Evolutionary conservation across 2,329 filamentous ascomycete species (phyloP).

Genomic region (Penicillium occitanis): DNA sequence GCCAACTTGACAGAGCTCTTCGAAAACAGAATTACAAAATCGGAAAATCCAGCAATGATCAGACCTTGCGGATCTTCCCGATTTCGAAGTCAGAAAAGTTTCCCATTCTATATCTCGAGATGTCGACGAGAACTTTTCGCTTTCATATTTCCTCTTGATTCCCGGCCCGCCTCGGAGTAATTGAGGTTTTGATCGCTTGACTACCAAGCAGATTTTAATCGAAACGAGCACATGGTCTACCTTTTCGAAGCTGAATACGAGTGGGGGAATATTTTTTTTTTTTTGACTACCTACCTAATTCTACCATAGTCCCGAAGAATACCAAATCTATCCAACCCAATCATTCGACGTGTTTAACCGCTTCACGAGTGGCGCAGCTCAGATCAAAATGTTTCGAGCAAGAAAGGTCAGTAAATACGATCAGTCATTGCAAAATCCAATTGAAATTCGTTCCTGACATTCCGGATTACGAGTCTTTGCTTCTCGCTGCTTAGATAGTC

Average conservation of each 20-base stretch:
- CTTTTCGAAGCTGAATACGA: not conserved
- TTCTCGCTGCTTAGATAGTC: not conserved
- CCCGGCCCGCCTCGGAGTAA: not conserved
- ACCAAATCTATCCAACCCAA: not conserved
- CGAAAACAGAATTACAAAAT: no score
- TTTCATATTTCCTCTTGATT: not conserved
- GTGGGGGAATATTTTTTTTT: not conserved
- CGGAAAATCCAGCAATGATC: not conserved
- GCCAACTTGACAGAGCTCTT: not conserved
- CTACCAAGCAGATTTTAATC: not conserved
- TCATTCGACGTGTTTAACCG: not conserved
- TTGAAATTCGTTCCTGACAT: not conserved
- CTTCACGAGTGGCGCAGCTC: not conserved
- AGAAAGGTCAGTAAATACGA: not conserved
- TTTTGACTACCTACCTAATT: not conserved
- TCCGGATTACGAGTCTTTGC: not conserved
- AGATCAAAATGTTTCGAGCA: not conserved
- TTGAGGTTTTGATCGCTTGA: not conserved
- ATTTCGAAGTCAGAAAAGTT: not conserved
- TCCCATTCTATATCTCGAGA: not conserved
- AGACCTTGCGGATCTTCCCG: not conserved
- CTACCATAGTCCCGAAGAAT: not conserved
- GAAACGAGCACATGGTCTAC: not conserved
- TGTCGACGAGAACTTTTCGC: not conserved
- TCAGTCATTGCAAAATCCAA: not conserved